Evolutionary conservation across 768 basidiomycete genomes (phyloP).

Genomic region (Lactarius akahatsu): DNA sequence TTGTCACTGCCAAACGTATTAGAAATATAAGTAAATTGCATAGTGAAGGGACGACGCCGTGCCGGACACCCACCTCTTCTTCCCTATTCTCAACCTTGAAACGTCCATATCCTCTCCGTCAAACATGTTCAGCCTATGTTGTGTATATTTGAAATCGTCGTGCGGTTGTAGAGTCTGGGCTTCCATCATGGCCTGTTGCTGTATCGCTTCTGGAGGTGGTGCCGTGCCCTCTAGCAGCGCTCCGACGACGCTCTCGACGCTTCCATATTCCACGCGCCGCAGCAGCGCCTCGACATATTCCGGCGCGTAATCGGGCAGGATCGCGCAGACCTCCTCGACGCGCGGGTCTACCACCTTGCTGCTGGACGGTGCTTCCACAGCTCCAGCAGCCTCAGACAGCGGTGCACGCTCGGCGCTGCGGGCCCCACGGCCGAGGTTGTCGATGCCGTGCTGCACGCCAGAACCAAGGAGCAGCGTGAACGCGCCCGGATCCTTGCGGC

Average conservation of each 20-base stretch:
- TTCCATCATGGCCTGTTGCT: slow-evolving; percentile 29
- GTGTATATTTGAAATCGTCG: slow-evolving; percentile 35
- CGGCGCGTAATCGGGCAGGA: slow-evolving; percentile 62
- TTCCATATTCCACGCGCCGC: slow-evolving; percentile 44
- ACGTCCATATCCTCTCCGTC: slow-evolving; percentile 72
- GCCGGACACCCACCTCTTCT: slow-evolving; percentile 49
- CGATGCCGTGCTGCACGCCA: slow-evolving; percentile 45
- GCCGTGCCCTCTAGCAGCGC: slow-evolving; percentile 77
- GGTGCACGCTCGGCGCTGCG: background rate
- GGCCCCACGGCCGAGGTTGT: slow-evolving; percentile 38
- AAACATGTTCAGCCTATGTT: slow-evolving; percentile 69
- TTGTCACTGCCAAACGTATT: slow-evolving; percentile 42
- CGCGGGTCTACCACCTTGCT: slow-evolving; percentile 55
- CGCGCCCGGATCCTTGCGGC: slow-evolving; percentile 47
- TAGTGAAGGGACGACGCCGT: background rate
- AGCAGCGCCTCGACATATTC: slow-evolving; percentile 62
- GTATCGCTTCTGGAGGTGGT: slow-evolving; percentile 39
- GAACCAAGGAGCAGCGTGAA: slow-evolving; percentile 65
- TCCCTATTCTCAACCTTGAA: slow-evolving; percentile 58
- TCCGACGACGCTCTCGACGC: slow-evolving; percentile 61
- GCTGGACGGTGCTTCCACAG: background rate
- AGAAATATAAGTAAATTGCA: slow-evolving; percentile 13
- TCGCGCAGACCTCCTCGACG: slow-evolving; percentile 69
- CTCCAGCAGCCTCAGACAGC: slow-evolving; percentile 21
- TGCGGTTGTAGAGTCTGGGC: slow-evolving; percentile 9